Evolutionary conservation across 805 yeast species (phyloP), one percentile per base, ranked within the genome.

Genomic region (Debaryomyces tyrocola): DNA sequence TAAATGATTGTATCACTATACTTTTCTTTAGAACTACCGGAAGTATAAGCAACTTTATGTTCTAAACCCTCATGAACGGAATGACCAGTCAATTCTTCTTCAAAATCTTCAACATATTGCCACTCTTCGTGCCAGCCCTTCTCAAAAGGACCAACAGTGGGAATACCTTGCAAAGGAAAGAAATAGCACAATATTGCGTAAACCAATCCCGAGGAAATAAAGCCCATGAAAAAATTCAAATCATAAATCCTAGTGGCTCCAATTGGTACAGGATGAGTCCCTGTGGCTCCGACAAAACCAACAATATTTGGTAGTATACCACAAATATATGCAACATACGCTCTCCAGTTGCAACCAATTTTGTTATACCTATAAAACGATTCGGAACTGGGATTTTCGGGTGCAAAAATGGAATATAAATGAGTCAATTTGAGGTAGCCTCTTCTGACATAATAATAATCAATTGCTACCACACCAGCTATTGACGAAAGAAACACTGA

Each of bases 201-300:
- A 4, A 83, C 70, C 3, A 74, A 37, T 46, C 78, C 78, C 0
- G 95, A 73, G 1, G 79, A 63, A 33, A 81, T 57, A 66, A 85
- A 88, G 1, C 97, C 96, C 48, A 85, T 77, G 54, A 90, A 83
- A 72, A 84, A 90, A 63, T 85, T 85, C 56, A 90, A 69, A 50
- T 84, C 70, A 70, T 87, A 90, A 39, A 90, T 80, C 47, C 80
- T 74, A 48, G 81, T 79, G 9, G 96, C 96, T 28, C 92, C 96
- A 40, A 71, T 69, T 24, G 96, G 95, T 12, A 89, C 95, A 6
- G 40, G 46, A 49, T 73, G 77, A n/a, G 83, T 78, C 34, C 84
- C 87, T 20, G 87, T 82, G 8, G 90, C 90, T 52, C 96, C 90
- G 6, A 85, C 92, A 56, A 90, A 90, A 1, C 97, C 97, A 17